Percentiles rank a stretch among this genome's conserved stretches.
phyloP scores from a whole-genome alignment of 2,329 filamentous ascomycete genomes.

The Eurotiales sp. region DNA sequence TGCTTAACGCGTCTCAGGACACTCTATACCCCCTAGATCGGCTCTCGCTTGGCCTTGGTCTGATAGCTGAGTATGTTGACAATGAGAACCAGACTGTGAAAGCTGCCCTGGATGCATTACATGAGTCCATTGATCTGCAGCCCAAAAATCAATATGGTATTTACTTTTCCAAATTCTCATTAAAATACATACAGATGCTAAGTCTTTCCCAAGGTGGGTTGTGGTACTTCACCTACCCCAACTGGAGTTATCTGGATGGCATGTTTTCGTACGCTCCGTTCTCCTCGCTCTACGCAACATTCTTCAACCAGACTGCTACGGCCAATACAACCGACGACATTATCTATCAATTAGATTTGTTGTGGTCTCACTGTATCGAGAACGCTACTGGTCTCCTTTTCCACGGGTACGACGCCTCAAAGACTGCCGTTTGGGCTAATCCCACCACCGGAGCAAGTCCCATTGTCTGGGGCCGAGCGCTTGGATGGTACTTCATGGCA shows the following conservation, averaged over 20 bases:
- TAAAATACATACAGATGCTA: too few relatives aligned
- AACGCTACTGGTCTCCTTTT: conserved; percentile 44
- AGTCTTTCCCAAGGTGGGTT: too few relatives aligned
- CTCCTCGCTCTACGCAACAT: conserved; percentile 32
- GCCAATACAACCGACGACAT: conserved; percentile 44
- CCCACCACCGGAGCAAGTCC: conserved; percentile 49
- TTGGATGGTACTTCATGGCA: conserved; percentile 55
- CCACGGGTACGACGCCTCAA: conserved; percentile 53
- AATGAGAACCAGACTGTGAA: conserved; percentile 13
- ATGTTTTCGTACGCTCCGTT: conserved; percentile 51
- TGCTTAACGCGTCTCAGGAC: conserved; percentile 20
- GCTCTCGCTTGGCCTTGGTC: conserved; percentile 19
- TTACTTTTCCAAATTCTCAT: neutral
- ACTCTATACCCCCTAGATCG: conserved; percentile 20
- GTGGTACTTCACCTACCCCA: conserved; percentile 39
- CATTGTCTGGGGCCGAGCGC: conserved; percentile 51
- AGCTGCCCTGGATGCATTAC: conserved; percentile 17
- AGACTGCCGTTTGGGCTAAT: conserved; percentile 51
- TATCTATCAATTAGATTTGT: conserved; percentile 44
- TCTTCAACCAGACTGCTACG: conserved; percentile 34
- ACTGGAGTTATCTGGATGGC: conserved; percentile 54
- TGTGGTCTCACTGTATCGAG: conserved; percentile 43
- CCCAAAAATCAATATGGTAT: conserved; percentile 16
- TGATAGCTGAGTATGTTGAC: conserved; percentile 18
- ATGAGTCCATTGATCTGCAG: conserved; percentile 21